phyloP scores from a whole-genome alignment of 2,329 filamentous ascomycete genomes.

The Zasmidium angulare region DNA sequence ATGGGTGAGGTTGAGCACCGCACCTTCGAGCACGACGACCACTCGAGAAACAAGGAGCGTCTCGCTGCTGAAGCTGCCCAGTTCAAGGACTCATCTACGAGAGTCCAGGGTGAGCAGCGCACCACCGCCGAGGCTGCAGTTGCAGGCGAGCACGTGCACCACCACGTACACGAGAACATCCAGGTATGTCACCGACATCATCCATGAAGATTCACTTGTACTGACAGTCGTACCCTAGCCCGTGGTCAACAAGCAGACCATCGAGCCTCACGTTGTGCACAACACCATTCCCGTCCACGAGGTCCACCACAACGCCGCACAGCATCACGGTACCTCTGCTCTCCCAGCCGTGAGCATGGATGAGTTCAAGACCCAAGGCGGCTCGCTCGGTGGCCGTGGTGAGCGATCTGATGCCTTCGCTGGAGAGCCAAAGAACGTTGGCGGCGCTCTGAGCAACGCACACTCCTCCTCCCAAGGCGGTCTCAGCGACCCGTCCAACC shows the following conservation, averaged over 20 bases:
- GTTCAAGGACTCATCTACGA: conserved; percentile 53
- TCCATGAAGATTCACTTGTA: not conserved
- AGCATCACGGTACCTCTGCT: conserved; percentile 26
- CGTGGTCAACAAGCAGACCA: conserved; percentile 29
- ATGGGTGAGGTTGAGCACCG: conserved; percentile 54
- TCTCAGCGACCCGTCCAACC: no score
- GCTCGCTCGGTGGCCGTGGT: conserved; percentile 54
- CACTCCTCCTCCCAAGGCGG: no score
- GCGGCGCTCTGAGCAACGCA: conserved; percentile 3
- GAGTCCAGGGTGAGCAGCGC: conserved; percentile 44
- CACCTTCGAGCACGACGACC: conserved; percentile 62
- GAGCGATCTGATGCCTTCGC: conserved; percentile 60
- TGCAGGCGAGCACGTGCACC: conserved; percentile 26
- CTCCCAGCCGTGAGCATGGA: conserved; percentile 25
- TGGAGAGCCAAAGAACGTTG: conserved; percentile 55
- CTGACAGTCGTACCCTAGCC: conserved; percentile 22
- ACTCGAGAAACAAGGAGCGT: conserved; percentile 46
- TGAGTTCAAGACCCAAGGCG: conserved; percentile 41
- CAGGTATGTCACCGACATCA: not conserved
- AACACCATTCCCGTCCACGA: conserved; percentile 28
- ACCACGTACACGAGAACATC: conserved; percentile 28
- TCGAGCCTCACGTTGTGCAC: conserved; percentile 26
- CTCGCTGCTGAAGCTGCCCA: conserved; percentile 55
- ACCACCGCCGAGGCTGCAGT: conserved; percentile 17
- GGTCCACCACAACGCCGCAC: conserved; percentile 24